Evolutionary conservation across 2,329 filamentous ascomycete species (phyloP), one percentile per base, ranked within the genome.

Genomic region (Botrytis galanthina): DNA sequence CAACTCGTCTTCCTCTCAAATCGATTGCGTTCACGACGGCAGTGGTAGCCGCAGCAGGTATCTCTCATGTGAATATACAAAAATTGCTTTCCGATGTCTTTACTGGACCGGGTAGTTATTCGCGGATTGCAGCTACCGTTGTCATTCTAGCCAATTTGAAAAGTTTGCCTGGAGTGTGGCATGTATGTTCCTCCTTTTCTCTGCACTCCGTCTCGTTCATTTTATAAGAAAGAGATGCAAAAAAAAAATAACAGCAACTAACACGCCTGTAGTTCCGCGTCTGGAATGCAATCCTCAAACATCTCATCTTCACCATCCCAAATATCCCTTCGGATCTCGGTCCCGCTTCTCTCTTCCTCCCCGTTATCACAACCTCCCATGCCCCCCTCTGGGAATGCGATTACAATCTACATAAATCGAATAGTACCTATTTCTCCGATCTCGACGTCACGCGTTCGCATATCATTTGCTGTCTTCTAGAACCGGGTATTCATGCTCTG

Each of bases 391-490:
- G 87, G 73, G 91, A 93, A 82, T 90, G 85, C 78, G 91, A 93
- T 81, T 92, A 92, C 84, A 93, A 93, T 81, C 78, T 92, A 72
- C 91, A 93, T 83, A 93, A 93, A 79, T 90, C 87, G 62, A 93
- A 93, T 81, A 87, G 85, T 76, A 92, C 91, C 2, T 93, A 92
- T 81, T 93, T 92, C 80, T 84, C 87, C 62, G 91, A 93, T 79
- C 86, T 92, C 71, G 91, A 93, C 79, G 86, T 92, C 67, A 90
- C 92, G 57, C 92, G 96, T 73, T 92, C 92, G 0, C 93, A 97
- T 76, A 88, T 96, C 14, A 89, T 97, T 71, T 91, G 90, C 67
- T 89, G 90, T 76, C 84, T 95, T 3, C 84, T 91, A 71, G 87
- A 86, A 32, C 86, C 87, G 0, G 90, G 89, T 1, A 85, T 92